These are phyloP conservation scores for Phytopythium litorale DNA, from an alignment of 352 stramenopile genomes.

Conservation along the genomic window DNA sequence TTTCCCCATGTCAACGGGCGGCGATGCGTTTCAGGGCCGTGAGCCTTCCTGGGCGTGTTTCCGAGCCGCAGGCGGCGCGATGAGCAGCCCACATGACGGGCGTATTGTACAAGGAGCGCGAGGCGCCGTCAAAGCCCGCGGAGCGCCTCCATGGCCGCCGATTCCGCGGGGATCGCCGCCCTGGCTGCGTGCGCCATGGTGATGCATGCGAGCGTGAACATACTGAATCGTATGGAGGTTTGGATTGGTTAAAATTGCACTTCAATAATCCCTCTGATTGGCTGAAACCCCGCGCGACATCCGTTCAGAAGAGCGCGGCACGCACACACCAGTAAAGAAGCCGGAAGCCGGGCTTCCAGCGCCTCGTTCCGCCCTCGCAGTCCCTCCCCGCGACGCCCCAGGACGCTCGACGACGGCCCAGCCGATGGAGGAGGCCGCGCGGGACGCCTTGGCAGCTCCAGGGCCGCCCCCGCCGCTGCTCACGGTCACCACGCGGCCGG, in stretches of 20 bases:
- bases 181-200: not conserved
- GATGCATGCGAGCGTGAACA: not conserved
- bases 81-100: not conserved
- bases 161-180: not conserved
- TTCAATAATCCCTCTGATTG: slow-evolving; percentile 1
- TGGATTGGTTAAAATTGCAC: no score
- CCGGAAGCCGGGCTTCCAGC: not conserved
- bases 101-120: not conserved
- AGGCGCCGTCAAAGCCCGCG: not conserved
- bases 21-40: not conserved
- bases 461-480: not conserved
- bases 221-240: no score
- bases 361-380: not conserved
- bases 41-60: not conserved
- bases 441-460: not conserved
- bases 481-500: not conserved
- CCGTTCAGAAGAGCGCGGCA: not conserved
- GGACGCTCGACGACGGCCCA: not conserved
- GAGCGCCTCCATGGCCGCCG: not conserved
- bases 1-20: not conserved
- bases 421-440: not conserved
- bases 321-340: not conserved
- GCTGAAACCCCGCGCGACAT: not conserved
- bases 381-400: not conserved
- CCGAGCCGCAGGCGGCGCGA: not conserved